Evolutionary conservation across 2,329 filamentous ascomycete genomes (phyloP), one percentile per base, ranked within the genome.

Genomic region (Fusarium metavorans): DNA sequence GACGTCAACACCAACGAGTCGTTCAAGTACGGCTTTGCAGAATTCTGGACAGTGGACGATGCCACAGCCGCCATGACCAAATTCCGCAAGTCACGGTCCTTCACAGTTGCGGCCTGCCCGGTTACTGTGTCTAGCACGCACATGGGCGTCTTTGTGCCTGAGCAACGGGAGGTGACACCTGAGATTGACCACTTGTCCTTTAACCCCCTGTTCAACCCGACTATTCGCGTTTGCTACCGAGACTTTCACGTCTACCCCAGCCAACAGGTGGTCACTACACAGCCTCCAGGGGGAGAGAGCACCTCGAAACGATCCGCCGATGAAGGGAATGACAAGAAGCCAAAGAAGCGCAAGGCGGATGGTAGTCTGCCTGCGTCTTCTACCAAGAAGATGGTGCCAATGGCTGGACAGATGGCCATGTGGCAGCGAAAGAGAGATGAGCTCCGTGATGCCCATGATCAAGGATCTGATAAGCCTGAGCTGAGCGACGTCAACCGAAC

Each of bases 21-120:
- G 61, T 94, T 93, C 87, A 90, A 92, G 75, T 97, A 94, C 77
- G 94, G 94, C 0, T 97, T 97, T 82, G 94, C 92, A 1, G 94
- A 97, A 81, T 97, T 95, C 80, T 92, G 90, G 77, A 93, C 90
- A 0, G 85, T 94, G 20, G 91, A 93, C 80, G 94, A 97, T 81
- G 93, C 94, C 3, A 88, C 92, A 80, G 92, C 91, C 25, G 94
- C 94, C 5, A 84, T 95, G 79, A 87, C 88, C 25, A 94, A 94
- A 75, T 92, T 93, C 76, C 90, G 90, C 43, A 92, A 91, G 37
- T 90, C 92, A 32, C 90, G 94, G 13, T 92, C 91, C 59, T 96
- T 96, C 78, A 95, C 92, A 3, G 94, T 97, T 71, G 92, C 92
- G 1, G 94, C 92, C 4, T 92, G 91, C 74, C 89, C 91, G 0